Conservation (phyloP, 225 moss, liverwort and hornwort genomes). For the Polytrichum commune region DNA sequence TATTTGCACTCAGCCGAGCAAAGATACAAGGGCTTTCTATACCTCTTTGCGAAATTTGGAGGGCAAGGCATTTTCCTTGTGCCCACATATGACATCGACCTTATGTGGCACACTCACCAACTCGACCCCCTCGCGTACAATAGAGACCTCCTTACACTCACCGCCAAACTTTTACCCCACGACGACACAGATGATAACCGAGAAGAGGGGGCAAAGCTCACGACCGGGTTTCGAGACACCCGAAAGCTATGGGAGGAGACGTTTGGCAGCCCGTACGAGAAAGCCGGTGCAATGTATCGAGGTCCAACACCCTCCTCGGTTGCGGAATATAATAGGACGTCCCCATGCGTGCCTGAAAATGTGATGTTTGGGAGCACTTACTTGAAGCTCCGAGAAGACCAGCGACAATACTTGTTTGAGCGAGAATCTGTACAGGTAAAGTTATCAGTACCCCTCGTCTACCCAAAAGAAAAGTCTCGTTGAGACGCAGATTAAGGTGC, state of each 20-base stretch:
- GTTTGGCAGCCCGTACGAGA: slow-evolving; percentile 24
- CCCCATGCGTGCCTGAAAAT: background rate
- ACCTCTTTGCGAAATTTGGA: slow-evolving; percentile 27
- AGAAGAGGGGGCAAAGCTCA: slow-evolving; percentile 16
- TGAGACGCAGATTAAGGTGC: too few relatives aligned
- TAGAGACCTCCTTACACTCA: slow-evolving; percentile 12
- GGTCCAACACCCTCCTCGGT: slow-evolving; percentile 20
- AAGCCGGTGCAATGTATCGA: slow-evolving; percentile 34
- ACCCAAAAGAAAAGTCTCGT: too few relatives aligned
- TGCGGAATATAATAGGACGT: background rate
- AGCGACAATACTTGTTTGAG: background rate
- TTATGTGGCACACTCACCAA: slow-evolving; percentile 44
- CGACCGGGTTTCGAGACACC: slow-evolving; percentile 22
- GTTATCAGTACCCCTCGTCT: background rate
- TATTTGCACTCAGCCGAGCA: slow-evolving; percentile 28
- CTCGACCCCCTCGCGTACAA: slow-evolving; percentile 28
- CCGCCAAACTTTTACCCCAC: slow-evolving; percentile 25
- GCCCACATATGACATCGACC: slow-evolving; percentile 42
- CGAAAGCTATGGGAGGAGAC: slow-evolving; percentile 33
- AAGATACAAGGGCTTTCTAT: slow-evolving; percentile 46
- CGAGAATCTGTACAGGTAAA: slow-evolving; percentile 6
- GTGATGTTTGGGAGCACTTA: background rate
- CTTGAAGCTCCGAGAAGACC: background rate
- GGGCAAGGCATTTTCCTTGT: slow-evolving; percentile 33
- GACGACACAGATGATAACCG: slow-evolving; percentile 27